Base-by-base conservation (phyloP, 2,329 filamentous ascomycete species). In the Cryoendolithus antarcticus region DNA sequence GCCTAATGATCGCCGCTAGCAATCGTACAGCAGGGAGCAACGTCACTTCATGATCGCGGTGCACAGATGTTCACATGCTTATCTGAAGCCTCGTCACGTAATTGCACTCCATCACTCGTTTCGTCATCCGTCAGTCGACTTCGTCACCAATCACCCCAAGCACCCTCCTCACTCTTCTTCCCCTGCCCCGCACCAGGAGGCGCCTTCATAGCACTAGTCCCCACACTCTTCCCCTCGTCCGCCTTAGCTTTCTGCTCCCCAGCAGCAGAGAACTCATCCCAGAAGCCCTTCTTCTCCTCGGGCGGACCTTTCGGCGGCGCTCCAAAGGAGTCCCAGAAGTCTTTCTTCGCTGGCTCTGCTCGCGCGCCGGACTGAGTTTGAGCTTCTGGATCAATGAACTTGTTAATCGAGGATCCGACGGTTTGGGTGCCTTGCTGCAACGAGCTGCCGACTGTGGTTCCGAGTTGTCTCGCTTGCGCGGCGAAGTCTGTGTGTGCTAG, bases 271-370 rank as follows among this genome's bases (percentile, higher is more conserved):
- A 69, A 69, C 35, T 64, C 63, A 46, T 70, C 63, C 67, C 68
- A 69, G 43, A 70, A 70, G 42, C 64, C 65, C 49, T 62, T 80
- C 73, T 67, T 69, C 32, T 70, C 66, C 35, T 58, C 59, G 4
- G 57, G 48, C 4, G 65, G 65, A 0, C 65, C 66, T 21, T 56
- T 55, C 0, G 77, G 80, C 19, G 80, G 61, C 21, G 73, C 75
- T 0, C 86, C 80, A 62, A 96, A 94, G 50, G 82, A 81, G 58
- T 94, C 88, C 88, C 88, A 95, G 62, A 94, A 94, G 49, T 83
- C 81, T 57, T 81, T 81, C 62, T 80, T 82, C 44, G 78, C 75
- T 6, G 73, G 73, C 60, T 81, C 71, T 67, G 58, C 55, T 21
- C 56, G 54, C n/a, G 54, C 49, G 78, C 70, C 37, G 76, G 19